Conservation (phyloP, 164 flowering plant species). For the Kalanchoe fedtschenkoi region DNA sequence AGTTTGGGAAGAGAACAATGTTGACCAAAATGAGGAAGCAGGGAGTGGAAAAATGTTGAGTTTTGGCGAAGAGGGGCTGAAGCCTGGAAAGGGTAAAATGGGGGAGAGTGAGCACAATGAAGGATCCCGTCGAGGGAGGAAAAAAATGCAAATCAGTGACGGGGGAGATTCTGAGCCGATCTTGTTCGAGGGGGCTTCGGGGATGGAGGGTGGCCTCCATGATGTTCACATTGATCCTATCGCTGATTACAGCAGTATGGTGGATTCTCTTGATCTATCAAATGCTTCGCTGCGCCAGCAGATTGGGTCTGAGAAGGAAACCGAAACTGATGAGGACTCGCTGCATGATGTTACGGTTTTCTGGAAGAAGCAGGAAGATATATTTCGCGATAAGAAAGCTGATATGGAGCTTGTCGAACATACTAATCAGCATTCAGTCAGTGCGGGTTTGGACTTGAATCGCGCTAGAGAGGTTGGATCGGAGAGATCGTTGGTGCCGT, state of each 20-base stretch:
- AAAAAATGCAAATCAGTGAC: background rate
- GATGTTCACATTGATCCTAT: background rate
- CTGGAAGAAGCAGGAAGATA: background rate
- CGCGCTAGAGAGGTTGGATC: background rate
- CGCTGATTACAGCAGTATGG: background rate
- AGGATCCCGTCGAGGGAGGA: background rate
- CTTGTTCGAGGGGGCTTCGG: background rate
- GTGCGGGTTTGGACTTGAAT: slow-evolving; percentile 5
- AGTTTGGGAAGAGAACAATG: no score
- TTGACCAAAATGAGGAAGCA: background rate
- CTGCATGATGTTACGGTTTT: slow-evolving; percentile 11
- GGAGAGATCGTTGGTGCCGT: slow-evolving; percentile 21
- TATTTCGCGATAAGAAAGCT: background rate
- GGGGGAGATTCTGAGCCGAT: background rate
- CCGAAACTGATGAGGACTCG: slow-evolving; percentile 29
- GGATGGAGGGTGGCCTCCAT: background rate
- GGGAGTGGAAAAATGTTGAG: background rate
- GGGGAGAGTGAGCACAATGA: background rate
- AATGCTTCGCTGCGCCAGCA: background rate
- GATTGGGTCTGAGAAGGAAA: slow-evolving; percentile 40
- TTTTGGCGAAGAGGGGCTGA: background rate
- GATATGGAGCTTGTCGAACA: background rate
- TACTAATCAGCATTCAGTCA: background rate
- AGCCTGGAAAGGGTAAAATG: background rate
- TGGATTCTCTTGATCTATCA: slow-evolving; percentile 10